These are phyloP conservation scores for barley (Hordeum vulgare) DNA, from an alignment of 176 grass and related monocot species.

Conservation along the genomic window MorexV3_pseudomolecules_assembly NC_058520.1:506818734-506819233, in stretches of 20 bases:
- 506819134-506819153: constrained; percentile 19
- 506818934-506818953: background rate
- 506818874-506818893: constrained; percentile 10
- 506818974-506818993: constrained; percentile 19
- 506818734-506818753: constrained; percentile 15
- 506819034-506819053: constrained; percentile 10
- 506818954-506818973: constrained; percentile 13
- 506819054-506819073: background rate
- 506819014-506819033: constrained; percentile 12
- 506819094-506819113: background rate
- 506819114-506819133: constrained; percentile 37
- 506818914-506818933: constrained; percentile 18
- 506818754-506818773: constrained; percentile 23
- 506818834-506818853: background rate
- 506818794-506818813: constrained; percentile 20
- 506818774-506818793: background rate
- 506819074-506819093: background rate
- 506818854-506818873: background rate
- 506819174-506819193: constrained; percentile 12
- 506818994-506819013: constrained; percentile 12
- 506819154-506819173: background rate
- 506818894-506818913: constrained; percentile 17
- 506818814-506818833: constrained; percentile 13
- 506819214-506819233: constrained; percentile 2
- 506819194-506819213: background rate